A percentile compares a stretch with the other conserved stretches of the same genome.
Evolutionary conservation across 2,329 filamentous ascomycete genomes (phyloP).

Genomic region (Colletotrichum phormii): DNA sequence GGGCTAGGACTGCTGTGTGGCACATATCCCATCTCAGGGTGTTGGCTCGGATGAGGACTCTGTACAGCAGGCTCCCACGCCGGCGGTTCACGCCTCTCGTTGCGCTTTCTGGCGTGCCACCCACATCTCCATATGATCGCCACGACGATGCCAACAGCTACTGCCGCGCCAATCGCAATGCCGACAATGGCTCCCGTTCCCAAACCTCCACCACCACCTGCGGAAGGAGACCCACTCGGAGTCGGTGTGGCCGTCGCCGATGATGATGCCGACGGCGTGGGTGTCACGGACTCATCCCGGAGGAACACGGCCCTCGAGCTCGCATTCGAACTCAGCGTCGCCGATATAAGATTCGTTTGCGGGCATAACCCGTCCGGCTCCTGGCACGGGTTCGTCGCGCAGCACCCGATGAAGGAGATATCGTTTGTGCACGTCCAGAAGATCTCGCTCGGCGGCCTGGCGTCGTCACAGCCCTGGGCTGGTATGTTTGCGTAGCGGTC

Average conservation of each 20-base stretch:
- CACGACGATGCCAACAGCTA: slow-evolving; percentile 24
- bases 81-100: slow-evolving; percentile 26
- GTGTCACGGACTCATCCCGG: background rate
- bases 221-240: background rate
- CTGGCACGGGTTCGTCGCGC: slow-evolving; percentile 48
- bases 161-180: slow-evolving; percentile 38
- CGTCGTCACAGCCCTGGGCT: slow-evolving; percentile 46
- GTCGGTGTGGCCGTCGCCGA: background rate
- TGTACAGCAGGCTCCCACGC: slow-evolving; percentile 20
- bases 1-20: slow-evolving; percentile 22
- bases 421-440: slow-evolving; percentile 50
- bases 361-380: slow-evolving; percentile 41
- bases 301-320: slow-evolving; percentile 35
- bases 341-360: slow-evolving; percentile 38
- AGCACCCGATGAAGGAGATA: slow-evolving; percentile 54
- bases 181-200: slow-evolving; percentile 36
- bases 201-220: slow-evolving; percentile 15
- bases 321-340: slow-evolving; percentile 41
- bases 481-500: slow-evolving; percentile 42
- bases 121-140: slow-evolving; percentile 33
- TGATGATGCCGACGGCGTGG: background rate
- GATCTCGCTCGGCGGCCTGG: slow-evolving; percentile 23
- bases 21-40: slow-evolving; percentile 32
- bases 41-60: slow-evolving; percentile 8
- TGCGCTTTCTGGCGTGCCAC: slow-evolving; percentile 33